Conservation (phyloP, 352 stramenopile species). For the Pythium plurisporium region DNA sequence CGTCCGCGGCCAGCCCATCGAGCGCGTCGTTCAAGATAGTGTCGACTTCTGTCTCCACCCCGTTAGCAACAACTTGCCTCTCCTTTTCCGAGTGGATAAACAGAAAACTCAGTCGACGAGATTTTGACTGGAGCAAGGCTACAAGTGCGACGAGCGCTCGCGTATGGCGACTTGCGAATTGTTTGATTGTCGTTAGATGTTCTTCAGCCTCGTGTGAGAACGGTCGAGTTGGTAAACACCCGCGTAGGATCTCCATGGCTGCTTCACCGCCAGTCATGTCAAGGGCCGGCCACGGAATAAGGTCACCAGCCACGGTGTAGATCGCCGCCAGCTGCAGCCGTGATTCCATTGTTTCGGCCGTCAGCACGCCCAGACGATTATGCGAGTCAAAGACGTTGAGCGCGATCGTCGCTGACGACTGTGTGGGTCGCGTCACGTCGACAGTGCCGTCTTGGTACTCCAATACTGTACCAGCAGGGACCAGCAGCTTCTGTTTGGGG, state of each 20-base stretch:
- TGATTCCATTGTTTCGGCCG: constrained; percentile 15
- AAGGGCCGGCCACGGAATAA: constrained; percentile 1
- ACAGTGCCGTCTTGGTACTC: neutral
- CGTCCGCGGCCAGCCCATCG: constrained; percentile 13
- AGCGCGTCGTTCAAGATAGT: constrained; percentile 6
- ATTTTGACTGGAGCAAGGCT: constrained; percentile 6
- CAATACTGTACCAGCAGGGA: neutral
- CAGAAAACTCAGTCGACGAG: constrained; percentile 30
- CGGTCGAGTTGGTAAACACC: constrained; percentile 14
- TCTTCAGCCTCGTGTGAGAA: constrained; percentile 4
- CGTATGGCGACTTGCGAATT: constrained; percentile 7
- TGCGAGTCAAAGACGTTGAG: constrained; percentile 9
- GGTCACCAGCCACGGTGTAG: constrained; percentile 5
- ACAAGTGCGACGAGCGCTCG: neutral
- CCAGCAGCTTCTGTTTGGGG: neutral
- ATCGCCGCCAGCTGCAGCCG: constrained; percentile 15
- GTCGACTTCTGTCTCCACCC: neutral
- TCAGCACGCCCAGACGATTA: constrained; percentile 8
- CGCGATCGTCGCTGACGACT: constrained; percentile 8
- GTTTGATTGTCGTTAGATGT: constrained; percentile 10
- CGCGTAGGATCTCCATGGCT: constrained; percentile 11
- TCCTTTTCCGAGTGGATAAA: constrained; percentile 10
- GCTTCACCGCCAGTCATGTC: constrained; percentile 24
- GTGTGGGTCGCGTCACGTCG: constrained; percentile 4
- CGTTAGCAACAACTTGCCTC: neutral